Evolutionary conservation across 148 eudicot genomes (phyloP).

Genomic region (Persicaria maculosa): DNA sequence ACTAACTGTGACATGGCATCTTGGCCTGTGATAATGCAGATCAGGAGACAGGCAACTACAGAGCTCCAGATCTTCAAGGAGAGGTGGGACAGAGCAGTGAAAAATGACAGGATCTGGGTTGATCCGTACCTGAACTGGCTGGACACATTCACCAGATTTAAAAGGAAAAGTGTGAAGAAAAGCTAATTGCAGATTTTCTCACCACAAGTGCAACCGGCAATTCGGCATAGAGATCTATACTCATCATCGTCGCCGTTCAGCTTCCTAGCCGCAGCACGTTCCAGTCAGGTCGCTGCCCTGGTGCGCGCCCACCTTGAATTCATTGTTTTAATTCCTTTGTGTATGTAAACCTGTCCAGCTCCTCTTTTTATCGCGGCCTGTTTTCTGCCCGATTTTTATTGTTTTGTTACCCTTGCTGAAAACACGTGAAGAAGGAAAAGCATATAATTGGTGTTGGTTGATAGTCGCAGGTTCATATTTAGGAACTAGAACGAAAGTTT

Average conservation of each 20-base stretch:
- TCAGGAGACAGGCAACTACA: constrained; percentile 50
- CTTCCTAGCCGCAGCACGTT: background rate
- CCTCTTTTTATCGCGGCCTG: background rate
- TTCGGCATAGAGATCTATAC: background rate
- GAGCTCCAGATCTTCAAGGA: constrained; percentile 51
- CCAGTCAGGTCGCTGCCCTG: background rate
- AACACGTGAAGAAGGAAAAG: background rate
- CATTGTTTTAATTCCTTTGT: constrained; percentile 2
- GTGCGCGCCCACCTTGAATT: background rate
- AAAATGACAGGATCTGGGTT: constrained; percentile 49
- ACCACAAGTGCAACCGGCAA: background rate
- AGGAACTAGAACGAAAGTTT: background rate
- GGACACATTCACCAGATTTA: constrained; percentile 18
- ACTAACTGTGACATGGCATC: background rate
- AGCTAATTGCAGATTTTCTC: background rate
- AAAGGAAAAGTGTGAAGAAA: constrained; percentile 11
- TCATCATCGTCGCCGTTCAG: background rate
- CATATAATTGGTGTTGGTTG: background rate
- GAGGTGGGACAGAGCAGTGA: constrained; percentile 62
- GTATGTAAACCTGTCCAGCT: constrained; percentile 6
- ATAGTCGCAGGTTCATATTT: constrained; percentile 10
- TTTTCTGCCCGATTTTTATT: background rate
- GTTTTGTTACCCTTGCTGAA: background rate
- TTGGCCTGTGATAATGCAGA: constrained; percentile 25
- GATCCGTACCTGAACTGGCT: constrained; percentile 35